Percentiles rank a stretch among this genome's conserved stretches.
Evolutionary conservation across 139 green algal species (phyloP).

Genomic region (Coelastrella sp.): DNA sequence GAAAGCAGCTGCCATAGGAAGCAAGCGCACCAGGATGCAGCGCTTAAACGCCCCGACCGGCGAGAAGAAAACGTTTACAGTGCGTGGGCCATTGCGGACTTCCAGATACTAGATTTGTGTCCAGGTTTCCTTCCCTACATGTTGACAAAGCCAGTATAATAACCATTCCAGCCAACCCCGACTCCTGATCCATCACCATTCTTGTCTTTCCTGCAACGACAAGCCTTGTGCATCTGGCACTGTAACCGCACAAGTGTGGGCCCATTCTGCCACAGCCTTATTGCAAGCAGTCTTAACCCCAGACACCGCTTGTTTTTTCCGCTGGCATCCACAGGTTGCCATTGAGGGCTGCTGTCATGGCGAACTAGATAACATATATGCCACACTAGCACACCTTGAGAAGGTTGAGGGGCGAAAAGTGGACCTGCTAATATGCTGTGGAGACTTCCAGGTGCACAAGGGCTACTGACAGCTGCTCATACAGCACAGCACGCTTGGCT

Average conservation of each 20-base stretch:
- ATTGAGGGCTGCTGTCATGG: constrained; percentile 94
- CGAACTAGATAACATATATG: constrained; percentile 96
- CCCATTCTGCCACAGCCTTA: background rate
- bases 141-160: no score
- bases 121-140: no score
- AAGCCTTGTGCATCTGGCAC: background rate
- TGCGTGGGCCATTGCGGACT: background rate
- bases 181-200: no score
- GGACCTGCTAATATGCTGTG: constrained; percentile 98
- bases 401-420: constrained; percentile 75
- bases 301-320: background rate
- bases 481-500: no score
- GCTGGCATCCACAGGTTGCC: constrained; percentile 75
- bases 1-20: background rate
- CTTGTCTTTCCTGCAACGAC: no score
- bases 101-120: no score
- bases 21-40: background rate
- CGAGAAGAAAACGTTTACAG: constrained; percentile 32
- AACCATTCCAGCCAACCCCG: no score
- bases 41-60: background rate
- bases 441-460: constrained; percentile 92
- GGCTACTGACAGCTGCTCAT: no score
- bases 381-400: constrained; percentile 81
- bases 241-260: background rate
- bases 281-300: background rate